phyloP scores from a whole-genome alignment of 805 yeast species.

The Wickerhamiella azyma region DNA sequence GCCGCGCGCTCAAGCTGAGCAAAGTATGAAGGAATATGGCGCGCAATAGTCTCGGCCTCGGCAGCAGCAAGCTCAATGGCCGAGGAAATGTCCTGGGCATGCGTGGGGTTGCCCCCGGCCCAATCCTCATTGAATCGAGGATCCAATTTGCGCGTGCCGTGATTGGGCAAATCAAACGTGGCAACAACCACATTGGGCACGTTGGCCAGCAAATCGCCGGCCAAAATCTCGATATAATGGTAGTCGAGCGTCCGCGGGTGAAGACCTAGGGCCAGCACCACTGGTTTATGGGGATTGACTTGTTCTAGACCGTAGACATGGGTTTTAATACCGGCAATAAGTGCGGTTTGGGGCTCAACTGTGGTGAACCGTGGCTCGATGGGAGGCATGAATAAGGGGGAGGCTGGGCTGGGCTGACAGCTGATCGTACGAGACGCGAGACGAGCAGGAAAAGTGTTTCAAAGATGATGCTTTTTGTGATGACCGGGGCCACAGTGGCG shows the following conservation, averaged over 20 bases:
- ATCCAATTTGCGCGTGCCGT: conserved; percentile 36
- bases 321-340: conserved; percentile 36
- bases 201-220: conserved; percentile 17
- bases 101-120: conserved; percentile 36
- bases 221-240: conserved; percentile 30
- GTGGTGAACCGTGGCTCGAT: background rate
- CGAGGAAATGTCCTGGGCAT: conserved; percentile 38
- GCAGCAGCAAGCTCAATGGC: conserved; percentile 34
- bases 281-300: conserved; percentile 12
- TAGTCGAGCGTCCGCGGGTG: conserved; percentile 36
- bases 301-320: conserved; percentile 31
- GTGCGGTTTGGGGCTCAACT: conserved; percentile 8
- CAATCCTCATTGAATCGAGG: conserved; percentile 30
- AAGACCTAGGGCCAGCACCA: conserved; percentile 32
- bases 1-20: conserved; percentile 21
- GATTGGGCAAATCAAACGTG: conserved; percentile 42
- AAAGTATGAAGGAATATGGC: conserved; percentile 31
- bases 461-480: conserved; percentile 37
- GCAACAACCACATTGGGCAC: conserved; percentile 29
- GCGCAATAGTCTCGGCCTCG: conserved; percentile 34
- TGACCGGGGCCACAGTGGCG: conserved; percentile 88
- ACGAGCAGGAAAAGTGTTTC: no score
- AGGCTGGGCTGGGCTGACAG: background rate
- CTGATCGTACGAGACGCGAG: background rate
- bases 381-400: background rate